Evolutionary conservation across 2,329 filamentous ascomycete species (phyloP), one percentile per base, ranked within the genome.

Genomic region (Penicillium sp.): DNA sequence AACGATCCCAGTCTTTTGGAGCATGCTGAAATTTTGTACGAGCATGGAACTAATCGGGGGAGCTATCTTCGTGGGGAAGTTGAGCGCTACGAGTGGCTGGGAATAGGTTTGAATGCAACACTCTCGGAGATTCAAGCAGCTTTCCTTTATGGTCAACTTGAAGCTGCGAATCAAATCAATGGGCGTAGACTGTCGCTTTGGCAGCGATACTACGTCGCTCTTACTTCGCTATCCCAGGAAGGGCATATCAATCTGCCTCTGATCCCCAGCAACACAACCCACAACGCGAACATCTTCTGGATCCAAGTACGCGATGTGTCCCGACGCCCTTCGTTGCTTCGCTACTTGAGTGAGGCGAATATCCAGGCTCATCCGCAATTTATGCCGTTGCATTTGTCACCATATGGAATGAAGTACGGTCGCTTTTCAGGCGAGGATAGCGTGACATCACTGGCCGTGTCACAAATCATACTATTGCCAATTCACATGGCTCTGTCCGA

Each of bases 111-210:
- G 10, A 62, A 52, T 4, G 49, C 48, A 5, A 47, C 38, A 4
- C 38, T 60, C 2, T 47, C 39, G 7, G 60, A 62, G 22, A 18
- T 54, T 13, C 60, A 62, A 21, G 53, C 58, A 2, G 55, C 57
- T 5, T 59, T 56, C 39, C 51, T 62, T 2, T 58, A 54, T 10
- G 46, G 43, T 5, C 55, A 60, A 22, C 14, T 62, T 3, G 51
- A 60, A 22, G 50, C 49, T 1, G 43, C 43, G 2, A 49, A 57
- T 27, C 2, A 40, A 8, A 61, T 61, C 5, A 31, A 34, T 14
- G 10, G 4, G 4, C 31, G 31, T 7, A 34, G 31, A 34, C 13
- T 34, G 8, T 34, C 4, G 10, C 31, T 34, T 34, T 34, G 31
- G 31, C 10, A 14, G 31, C 31, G 10, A 34, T 34, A 34, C 13